Percentiles rank a stretch among this genome's conserved stretches.
phyloP scores from a whole-genome alignment of 2,329 filamentous ascomycete species.

The Fusarium sp. region DNA sequence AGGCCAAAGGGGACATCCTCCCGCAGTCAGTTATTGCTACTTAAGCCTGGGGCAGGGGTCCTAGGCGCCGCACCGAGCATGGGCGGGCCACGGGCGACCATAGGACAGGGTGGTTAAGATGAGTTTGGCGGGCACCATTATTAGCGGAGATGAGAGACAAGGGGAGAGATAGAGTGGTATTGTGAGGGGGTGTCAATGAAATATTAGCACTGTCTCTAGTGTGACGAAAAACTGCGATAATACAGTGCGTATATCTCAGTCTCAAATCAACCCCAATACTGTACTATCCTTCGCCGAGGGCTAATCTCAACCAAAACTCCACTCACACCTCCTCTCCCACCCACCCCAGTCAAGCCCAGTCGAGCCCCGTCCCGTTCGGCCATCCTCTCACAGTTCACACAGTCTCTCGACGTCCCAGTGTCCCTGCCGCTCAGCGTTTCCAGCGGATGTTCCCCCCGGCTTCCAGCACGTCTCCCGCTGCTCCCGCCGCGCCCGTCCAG shows the following conservation, averaged over 20 bases:
- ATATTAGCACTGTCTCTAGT: conserved; percentile 10
- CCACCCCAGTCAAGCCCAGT: conserved; percentile 41
- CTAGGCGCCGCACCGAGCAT: conserved; percentile 44
- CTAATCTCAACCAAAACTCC: conserved; percentile 58
- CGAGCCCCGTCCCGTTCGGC: conserved; percentile 34
- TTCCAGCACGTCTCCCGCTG: conserved; percentile 32
- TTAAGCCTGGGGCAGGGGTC: conserved; percentile 31
- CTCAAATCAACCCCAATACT: neutral
- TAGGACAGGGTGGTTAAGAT: conserved; percentile 45
- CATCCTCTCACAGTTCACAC: conserved; percentile 12
- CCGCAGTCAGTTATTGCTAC: conserved; percentile 15
- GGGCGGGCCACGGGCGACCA: conserved; percentile 27
- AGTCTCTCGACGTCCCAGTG: conserved; percentile 29
- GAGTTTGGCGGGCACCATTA: conserved; percentile 47
- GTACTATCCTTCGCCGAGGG: conserved; percentile 48
- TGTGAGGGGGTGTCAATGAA: neutral
- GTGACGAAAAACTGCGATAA: fast-evolving
- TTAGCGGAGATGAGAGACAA: conserved; percentile 49
- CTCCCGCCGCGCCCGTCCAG: conserved; percentile 14
- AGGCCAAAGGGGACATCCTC: neutral
- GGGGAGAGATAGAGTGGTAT: conserved; percentile 32
- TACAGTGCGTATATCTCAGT: conserved; percentile 5
- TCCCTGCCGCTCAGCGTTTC: conserved; percentile 35
- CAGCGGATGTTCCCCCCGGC: conserved; percentile 35
- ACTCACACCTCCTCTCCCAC: conserved; percentile 54